Base-by-base conservation (phyloP, 495 filamentous ascomycete genomes). In the Podospora australis region DNA sequence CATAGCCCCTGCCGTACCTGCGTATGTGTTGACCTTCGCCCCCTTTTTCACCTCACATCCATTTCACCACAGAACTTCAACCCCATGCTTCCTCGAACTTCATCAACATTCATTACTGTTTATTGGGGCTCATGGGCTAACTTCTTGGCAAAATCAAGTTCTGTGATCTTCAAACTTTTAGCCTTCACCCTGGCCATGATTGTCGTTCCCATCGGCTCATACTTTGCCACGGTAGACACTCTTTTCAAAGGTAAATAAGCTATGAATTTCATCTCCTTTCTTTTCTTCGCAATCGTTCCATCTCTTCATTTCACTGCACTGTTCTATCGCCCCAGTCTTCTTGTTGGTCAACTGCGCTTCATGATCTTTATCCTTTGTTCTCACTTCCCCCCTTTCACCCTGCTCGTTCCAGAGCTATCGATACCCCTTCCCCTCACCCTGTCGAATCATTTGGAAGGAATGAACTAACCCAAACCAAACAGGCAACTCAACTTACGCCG, bases 161-260 rank as follows among this genome's bases (percentile, higher is more conserved):
- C 83, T 59, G 88, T 96, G 43, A 94, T 99, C 45, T 69, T 81
- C 49, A 97, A 96, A 67, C 78, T 99, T 6, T 73, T 96, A 6
- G 81, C 78, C 45, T 96, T 96, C 68, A 92, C 90, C 6, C 72
- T 87, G 11, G 92, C 88, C 54, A 97, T 98, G 92, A 76, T 96
- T 35, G 74, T 80, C 3, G 69, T 81, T 25, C 92, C 92, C 22
- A 83, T 98, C 50, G 83, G 84, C 22, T 84, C 83, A 38, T 98
- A 97, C 68, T 98, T 89, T 64, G 41, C 89, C 32, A 86, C 86
- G 0, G 68, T 92, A 16, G 78, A 88, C 56, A 78, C 67, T 1
- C 62, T 96, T 8, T 96, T 95, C 65, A 70, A 70, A 53, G 90
- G 91, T 95, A 64, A 54, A 23, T 13, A 14, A 10, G n/a, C n/a